Evolutionary conservation across 192 early-diverging fungal species (phyloP), one percentile per base, ranked within the genome.

Genomic region (Gamsiella multidivaricata): DNA sequence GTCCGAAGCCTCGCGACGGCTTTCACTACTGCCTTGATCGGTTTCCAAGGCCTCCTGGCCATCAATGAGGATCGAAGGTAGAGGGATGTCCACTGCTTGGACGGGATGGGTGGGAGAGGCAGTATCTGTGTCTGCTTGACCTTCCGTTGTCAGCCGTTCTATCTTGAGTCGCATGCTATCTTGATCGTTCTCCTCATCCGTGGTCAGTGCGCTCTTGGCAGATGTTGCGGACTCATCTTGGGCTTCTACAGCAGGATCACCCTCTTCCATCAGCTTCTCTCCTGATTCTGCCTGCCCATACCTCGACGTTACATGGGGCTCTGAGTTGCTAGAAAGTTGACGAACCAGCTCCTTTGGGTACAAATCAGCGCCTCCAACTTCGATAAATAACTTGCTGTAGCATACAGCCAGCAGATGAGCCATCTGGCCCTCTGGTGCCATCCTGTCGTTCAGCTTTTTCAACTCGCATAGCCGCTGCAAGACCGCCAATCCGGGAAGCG

Each of bases 371-470:
- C 74, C 74, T n/a, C 74, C 74, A 18, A 69, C 74, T 31, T 78
- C 65, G 23, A 78, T 67, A 46, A 78, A 78, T 3, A 78, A 26
- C 39, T 78, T 78, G 54, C 65, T 69, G 17, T 78, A 78, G 28
- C 74, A 78, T 15, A 78, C 66, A 1, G 74, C 65, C 45, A 78
- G 52, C 3, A 69, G 47, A 10, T 66, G 74, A 5, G 60, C 46
- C 42, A 78, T 78, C 61, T 78, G 65, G 28, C 74, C 74, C 26
- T 78, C 74, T 3, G 74, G 50, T 11, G 65, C 74, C 74, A 78
- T 68, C 25, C 63, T 78, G 23, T 78, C 74, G 39, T 78, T 78
- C 60, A 78, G 36, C 32, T 78, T 78, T 32, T 78, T 78, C 34
- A 78, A 28, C 33, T 78, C 74, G 25, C 60, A 63, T 9, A 78